phyloP scores from a whole-genome alignment of 2,329 filamentous ascomycete genomes.

The Pleurostoma richardsiae region DNA sequence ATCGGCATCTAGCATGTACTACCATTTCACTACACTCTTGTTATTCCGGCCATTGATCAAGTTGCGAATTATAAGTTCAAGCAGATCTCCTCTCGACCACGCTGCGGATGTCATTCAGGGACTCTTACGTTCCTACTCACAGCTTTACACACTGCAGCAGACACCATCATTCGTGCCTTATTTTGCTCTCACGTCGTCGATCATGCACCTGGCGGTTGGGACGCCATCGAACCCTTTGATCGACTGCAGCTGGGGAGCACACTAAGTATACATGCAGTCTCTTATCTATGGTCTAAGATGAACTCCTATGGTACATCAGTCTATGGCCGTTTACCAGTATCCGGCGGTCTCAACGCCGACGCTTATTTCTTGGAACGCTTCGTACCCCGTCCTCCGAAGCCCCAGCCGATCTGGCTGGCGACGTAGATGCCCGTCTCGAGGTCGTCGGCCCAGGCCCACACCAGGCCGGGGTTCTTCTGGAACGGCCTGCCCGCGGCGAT shows the following conservation, averaged over 20 bases:
- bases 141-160: constrained; percentile 51
- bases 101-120: constrained; percentile 56
- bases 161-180: constrained; percentile 59
- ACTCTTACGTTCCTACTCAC: constrained; percentile 50
- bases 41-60: constrained; percentile 71
- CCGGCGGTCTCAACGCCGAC: too few species aligned
- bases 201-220: constrained; percentile 54
- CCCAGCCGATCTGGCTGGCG: constrained; percentile 52
- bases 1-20: constrained; percentile 53
- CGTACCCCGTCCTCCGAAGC: constrained; percentile 34
- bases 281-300: too few species aligned
- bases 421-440: constrained; percentile 38
- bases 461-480: constrained; percentile 53
- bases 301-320: too few species aligned
- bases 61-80: constrained; percentile 56
- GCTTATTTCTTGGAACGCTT: constrained; percentile 1
- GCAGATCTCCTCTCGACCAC: constrained; percentile 57
- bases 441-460: constrained; percentile 52
- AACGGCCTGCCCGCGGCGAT: constrained; percentile 47
- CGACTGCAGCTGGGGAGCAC: too few species aligned
- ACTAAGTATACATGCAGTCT: too few species aligned
- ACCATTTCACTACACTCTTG: constrained; percentile 65
- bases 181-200: constrained; percentile 56
- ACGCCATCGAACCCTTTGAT: too few species aligned
- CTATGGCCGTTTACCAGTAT: too few species aligned